Percentiles rank a stretch among this genome's conserved stretches.
These are phyloP conservation scores for Salvia rosmarinus DNA, from an alignment of 257 asterid species.

Conservation along the genomic window DNA sequence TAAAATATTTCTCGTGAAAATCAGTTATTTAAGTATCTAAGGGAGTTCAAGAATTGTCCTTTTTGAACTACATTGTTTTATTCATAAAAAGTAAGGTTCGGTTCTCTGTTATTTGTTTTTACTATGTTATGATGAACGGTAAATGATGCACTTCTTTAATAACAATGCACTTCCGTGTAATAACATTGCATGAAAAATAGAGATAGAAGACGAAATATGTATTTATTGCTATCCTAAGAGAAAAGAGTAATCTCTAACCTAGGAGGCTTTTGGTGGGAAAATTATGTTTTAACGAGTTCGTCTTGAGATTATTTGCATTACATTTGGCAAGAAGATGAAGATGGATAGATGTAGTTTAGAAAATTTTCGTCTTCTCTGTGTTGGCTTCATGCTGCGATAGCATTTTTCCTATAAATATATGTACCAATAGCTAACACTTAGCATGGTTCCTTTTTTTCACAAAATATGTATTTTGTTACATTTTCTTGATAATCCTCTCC, in stretches of 20 bases:
- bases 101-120: background rate
- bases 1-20: too few species aligned
- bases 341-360: background rate
- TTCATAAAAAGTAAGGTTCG: background rate
- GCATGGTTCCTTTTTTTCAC: background rate
- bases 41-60: background rate
- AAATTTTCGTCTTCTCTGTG: background rate
- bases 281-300: background rate
- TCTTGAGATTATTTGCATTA: background rate
- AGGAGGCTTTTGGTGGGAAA: background rate
- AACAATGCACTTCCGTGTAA: background rate
- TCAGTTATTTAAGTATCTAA: background rate
- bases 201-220: background rate
- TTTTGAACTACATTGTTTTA: background rate
- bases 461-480: background rate
- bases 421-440: slow-evolving; percentile 11
- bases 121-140: too few species aligned
- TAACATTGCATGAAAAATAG: background rate
- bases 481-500: background rate
- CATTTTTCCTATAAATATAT: background rate
- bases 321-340: background rate
- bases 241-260: background rate
- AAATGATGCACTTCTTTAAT: background rate
- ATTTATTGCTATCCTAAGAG: background rate
- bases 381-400: background rate